Evolutionary conservation across 2,329 filamentous ascomycete genomes (phyloP).

Genomic region (Hymenoscyphus albidus): DNA sequence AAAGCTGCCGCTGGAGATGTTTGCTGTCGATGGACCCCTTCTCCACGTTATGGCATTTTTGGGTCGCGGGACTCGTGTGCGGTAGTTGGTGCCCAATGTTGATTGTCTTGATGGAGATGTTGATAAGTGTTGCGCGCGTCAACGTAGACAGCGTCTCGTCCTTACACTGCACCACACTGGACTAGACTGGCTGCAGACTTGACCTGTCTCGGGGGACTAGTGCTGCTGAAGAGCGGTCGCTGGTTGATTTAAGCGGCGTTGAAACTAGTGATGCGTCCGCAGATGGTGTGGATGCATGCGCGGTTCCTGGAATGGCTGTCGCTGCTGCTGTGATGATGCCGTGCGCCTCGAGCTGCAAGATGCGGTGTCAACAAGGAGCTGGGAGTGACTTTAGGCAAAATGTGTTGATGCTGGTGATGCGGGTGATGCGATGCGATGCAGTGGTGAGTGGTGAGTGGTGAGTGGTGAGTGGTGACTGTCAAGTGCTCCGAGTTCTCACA

Average conservation of each 20-base stretch:
- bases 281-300: conserved; percentile 1
- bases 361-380: neutral
- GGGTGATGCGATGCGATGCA: neutral
- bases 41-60: neutral
- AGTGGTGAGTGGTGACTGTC: neutral
- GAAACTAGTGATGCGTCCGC: conserved; percentile 1
- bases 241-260: conserved; percentile 1
- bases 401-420: neutral
- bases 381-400: neutral
- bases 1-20: neutral
- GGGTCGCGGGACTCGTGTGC: neutral
- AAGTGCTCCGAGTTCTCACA: neutral
- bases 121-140: neutral
- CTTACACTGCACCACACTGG: no score
- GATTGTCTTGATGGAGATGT: neutral
- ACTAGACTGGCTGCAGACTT: neutral
- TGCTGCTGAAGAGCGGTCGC: neutral
- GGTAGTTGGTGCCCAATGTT: neutral
- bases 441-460: no score
- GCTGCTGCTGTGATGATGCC: neutral
- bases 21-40: neutral
- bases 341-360: neutral
- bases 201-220: neutral
- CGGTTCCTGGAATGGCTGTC: conserved; percentile 1
- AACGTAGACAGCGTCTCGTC: neutral